Conservation (phyloP, 305 asterid species). For the Ajuga reptans region DNA sequence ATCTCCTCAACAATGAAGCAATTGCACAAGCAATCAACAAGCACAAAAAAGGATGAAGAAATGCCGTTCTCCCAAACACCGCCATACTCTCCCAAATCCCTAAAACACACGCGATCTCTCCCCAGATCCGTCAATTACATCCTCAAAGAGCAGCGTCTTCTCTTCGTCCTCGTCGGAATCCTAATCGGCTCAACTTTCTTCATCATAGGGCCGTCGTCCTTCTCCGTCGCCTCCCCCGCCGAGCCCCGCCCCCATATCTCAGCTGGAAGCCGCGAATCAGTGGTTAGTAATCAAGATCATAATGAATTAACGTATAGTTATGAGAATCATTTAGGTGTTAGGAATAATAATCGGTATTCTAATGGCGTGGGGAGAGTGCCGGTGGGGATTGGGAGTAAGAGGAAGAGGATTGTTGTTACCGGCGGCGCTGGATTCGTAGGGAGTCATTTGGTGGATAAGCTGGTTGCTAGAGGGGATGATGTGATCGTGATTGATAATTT, state of each 20-base stretch:
- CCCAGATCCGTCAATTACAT: constrained; percentile 76
- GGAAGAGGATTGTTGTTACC: constrained; percentile 84
- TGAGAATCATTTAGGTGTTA: constrained; percentile 1
- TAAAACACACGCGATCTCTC: constrained; percentile 62
- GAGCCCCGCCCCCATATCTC: constrained; percentile 25
- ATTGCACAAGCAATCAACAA: constrained; percentile 59
- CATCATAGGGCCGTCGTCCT: constrained; percentile 61
- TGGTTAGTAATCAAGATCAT: constrained; percentile 10
- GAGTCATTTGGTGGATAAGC: constrained; percentile 86
- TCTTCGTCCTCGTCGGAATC: constrained; percentile 73
- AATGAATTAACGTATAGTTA: not conserved
- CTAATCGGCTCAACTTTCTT: constrained; percentile 81
- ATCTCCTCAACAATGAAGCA: constrained; percentile 53
- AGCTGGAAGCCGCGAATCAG: constrained; percentile 18
- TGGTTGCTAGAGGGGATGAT: constrained; percentile 85
- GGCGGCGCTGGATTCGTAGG: constrained; percentile 98
- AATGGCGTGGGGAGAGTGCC: constrained; percentile 68
- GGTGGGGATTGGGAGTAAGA: constrained; percentile 52
- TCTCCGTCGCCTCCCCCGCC: constrained; percentile 31
- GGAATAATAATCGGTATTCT: constrained; percentile 18
- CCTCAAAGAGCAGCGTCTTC: constrained; percentile 74
- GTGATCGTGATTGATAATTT: constrained; percentile 87
- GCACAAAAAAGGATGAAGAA: constrained; percentile 29
- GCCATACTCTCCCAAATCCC: constrained; percentile 75
- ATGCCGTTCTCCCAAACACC: constrained; percentile 41